Evolutionary conservation across 352 stramenopile species (phyloP).

Genomic region (Globisporangium okanoganense): DNA sequence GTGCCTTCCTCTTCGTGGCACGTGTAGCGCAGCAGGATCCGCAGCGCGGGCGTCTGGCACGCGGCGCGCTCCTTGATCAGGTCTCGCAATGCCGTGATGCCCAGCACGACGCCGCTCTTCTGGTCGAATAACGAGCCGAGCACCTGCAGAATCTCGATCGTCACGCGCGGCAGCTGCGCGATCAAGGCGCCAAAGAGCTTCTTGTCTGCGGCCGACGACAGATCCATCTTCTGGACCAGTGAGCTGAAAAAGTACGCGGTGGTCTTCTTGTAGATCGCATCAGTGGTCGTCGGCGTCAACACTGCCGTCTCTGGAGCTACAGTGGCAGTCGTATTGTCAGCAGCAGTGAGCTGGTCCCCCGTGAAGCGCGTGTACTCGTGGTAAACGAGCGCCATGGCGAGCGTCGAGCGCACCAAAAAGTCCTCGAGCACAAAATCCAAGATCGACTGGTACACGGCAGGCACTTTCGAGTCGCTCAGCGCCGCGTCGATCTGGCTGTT

Average conservation of each 20-base stretch:
- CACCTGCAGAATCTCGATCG: constrained; percentile 54
- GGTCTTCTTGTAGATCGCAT: constrained; percentile 35
- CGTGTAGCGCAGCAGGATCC: constrained; percentile 65
- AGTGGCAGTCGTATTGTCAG: background rate
- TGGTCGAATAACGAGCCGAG: constrained; percentile 46
- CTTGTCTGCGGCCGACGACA: constrained; percentile 55
- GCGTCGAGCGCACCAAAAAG: constrained; percentile 37
- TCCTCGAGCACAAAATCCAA: constrained; percentile 67
- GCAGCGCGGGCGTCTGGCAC: constrained; percentile 45
- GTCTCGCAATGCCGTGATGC: constrained; percentile 69
- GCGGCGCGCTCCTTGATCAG: constrained; percentile 59
- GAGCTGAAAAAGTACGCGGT: constrained; percentile 50
- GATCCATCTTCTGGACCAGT: constrained; percentile 42
- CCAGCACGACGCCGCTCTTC: constrained; percentile 60
- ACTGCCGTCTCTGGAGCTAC: background rate
- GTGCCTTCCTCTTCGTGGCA: constrained; percentile 63
- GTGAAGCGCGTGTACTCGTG: constrained; percentile 64
- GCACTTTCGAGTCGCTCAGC: constrained; percentile 27
- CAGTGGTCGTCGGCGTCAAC: background rate
- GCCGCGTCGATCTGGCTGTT: constrained; percentile 22
- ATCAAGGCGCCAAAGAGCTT: constrained; percentile 68
- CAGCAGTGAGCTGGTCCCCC: constrained; percentile 9
- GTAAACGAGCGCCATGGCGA: constrained; percentile 52
- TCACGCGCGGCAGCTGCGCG: constrained; percentile 47
- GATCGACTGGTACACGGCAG: constrained; percentile 61